These are phyloP conservation scores for Bonnemaisonia californica DNA, from an alignment of 31 red algal genomes.

Conservation along the genomic window DNA sequence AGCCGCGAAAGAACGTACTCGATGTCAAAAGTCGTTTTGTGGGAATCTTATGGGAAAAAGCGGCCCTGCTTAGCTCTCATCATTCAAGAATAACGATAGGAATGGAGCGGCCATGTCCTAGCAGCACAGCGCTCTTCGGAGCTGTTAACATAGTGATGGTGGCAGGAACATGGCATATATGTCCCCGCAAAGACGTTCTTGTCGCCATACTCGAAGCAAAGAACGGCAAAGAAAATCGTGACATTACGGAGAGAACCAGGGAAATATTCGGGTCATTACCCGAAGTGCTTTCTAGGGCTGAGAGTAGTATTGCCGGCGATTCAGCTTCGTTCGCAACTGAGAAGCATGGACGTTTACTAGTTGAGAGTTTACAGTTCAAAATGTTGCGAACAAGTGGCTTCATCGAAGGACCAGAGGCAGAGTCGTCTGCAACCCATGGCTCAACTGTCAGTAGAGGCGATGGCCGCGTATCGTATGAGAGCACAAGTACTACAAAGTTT, in stretches of 20 bases:
- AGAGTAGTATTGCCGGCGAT: conserved; percentile 30
- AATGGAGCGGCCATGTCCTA: conserved; percentile 22
- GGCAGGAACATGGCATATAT: conserved; percentile 73
- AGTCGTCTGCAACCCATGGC: background rate
- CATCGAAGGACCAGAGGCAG: conserved; percentile 62
- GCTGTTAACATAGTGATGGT: conserved; percentile 44
- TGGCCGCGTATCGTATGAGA: background rate
- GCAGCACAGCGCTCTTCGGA: conserved; percentile 48
- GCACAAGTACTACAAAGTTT: conserved; percentile 8
- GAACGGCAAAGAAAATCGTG: conserved; percentile 46
- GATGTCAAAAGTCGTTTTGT: conserved; percentile 70
- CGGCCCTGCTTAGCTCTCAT: conserved; percentile 62
- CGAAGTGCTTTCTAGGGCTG: conserved; percentile 8
- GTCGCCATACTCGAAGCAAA: conserved; percentile 63
- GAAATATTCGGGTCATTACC: conserved; percentile 16
- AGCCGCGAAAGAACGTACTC: conserved; percentile 38
- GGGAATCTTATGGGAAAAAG: conserved; percentile 68
- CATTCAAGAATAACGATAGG: conserved; percentile 59
- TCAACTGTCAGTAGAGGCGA: background rate
- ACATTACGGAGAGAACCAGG: conserved; percentile 30
- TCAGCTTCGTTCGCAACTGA: conserved; percentile 54
- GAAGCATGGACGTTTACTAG: conserved; percentile 47
- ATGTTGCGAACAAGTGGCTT: conserved; percentile 71
- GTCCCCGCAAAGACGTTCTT: conserved; percentile 75
- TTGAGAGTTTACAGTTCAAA: conserved; percentile 59